Conservation (phyloP, 2,329 filamentous ascomycete genomes). For the Furcasterigmium furcatum region DNA sequence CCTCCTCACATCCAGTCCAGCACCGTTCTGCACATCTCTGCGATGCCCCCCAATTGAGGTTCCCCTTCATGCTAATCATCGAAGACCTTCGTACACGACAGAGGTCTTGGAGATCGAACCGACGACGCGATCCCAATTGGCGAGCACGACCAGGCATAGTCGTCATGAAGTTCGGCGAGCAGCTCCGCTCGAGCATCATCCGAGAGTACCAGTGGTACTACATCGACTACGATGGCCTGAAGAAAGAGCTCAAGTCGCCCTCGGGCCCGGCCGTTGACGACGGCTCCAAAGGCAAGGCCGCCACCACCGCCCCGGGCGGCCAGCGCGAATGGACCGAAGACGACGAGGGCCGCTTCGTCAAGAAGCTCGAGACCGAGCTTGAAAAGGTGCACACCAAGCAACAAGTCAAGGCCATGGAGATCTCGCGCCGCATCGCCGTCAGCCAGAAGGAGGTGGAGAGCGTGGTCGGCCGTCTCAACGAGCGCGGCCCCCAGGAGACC, state of each 20-base stretch:
- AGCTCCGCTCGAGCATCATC: conserved; percentile 92
- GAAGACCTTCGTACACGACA: conserved; percentile 43
- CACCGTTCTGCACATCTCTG: too few species aligned
- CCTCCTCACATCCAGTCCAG: too few species aligned
- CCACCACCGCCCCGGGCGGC: conserved; percentile 38
- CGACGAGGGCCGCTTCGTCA: conserved; percentile 85
- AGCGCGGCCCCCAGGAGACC: conserved; percentile 52
- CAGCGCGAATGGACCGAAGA: conserved; percentile 79
- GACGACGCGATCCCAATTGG: conserved; percentile 20
- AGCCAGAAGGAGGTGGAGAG: conserved; percentile 88
- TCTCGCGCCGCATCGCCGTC: conserved; percentile 81
- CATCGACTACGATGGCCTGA: conserved; percentile 94
- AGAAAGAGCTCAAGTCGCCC: conserved; percentile 76
- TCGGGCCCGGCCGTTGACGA: conserved; percentile 39
- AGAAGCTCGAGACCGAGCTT: conserved; percentile 82
- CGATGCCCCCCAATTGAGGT: too few species aligned
- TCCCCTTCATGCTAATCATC: conserved; percentile 45
- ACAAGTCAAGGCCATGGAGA: conserved; percentile 95
- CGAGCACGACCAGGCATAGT: conserved; percentile 46
- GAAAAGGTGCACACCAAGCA: conserved; percentile 98
- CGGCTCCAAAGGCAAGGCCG: conserved; percentile 22
- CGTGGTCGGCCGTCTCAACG: conserved; percentile 73
- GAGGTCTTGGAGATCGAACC: conserved; percentile 36
- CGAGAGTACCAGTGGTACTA: conserved; percentile 98
- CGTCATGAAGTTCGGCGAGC: conserved; percentile 88